phyloP scores from a whole-genome alignment of 257 asterid genomes.

The Penstemon barbatus region DNA sequence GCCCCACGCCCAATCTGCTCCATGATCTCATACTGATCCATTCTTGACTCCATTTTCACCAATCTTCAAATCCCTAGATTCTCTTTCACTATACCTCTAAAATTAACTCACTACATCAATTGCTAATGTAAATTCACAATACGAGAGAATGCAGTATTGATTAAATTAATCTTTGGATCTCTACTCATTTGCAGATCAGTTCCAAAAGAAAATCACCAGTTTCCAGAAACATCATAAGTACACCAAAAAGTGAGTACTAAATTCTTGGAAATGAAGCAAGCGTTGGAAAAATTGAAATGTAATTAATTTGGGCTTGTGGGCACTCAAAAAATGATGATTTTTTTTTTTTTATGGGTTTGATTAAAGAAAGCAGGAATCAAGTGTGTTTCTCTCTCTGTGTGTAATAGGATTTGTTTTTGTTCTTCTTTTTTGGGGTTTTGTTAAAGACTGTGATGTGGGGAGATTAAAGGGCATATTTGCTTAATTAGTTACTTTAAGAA shows the following conservation, averaged over 20 bases:
- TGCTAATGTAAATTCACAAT: constrained; percentile 6
- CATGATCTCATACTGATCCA: constrained; percentile 99
- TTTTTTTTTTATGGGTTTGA: constrained; percentile 24
- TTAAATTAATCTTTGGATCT: constrained; percentile 36
- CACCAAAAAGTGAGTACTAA: constrained; percentile 16
- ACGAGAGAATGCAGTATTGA: constrained; percentile 23
- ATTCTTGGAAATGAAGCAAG: constrained; percentile 32
- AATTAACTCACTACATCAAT: constrained; percentile 26
- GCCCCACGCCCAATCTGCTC: constrained; percentile 99
- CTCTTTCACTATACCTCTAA: constrained; percentile 19
- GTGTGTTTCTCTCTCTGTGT: constrained; percentile 1
- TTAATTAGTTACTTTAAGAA: constrained; percentile 1
- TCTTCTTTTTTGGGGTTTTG: constrained; percentile 16
- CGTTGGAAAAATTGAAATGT: constrained; percentile 17
- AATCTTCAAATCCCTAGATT: constrained; percentile 25
- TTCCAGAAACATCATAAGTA: constrained; percentile 17
- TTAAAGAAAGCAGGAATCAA: constrained; percentile 24
- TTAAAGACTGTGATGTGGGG: constrained; percentile 15
- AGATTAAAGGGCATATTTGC: not conserved
- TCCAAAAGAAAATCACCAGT: constrained; percentile 25
- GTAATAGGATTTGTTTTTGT: not conserved
- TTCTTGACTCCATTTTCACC: constrained; percentile 76
- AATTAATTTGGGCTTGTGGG: constrained; percentile 23
- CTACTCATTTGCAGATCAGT: constrained; percentile 40
- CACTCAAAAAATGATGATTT: constrained; percentile 26